Conservation (phyloP, 78 protist genomes). For the Acrasis kona region DNA sequence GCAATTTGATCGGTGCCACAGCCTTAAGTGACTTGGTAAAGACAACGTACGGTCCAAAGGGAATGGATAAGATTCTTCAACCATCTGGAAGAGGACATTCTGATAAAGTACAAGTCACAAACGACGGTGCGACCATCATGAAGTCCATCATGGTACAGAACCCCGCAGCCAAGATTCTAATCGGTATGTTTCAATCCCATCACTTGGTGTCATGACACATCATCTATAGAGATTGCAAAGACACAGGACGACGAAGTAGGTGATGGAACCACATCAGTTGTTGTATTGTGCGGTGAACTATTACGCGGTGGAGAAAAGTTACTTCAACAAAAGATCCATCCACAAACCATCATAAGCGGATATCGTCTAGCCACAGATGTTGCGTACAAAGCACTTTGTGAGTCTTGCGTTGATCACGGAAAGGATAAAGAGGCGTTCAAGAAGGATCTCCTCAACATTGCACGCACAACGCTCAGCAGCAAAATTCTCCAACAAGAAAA, state of each 20-base stretch:
- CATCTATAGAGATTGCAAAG: constrained; percentile 66
- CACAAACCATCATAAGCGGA: constrained; percentile 90
- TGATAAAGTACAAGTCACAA: constrained; percentile 59
- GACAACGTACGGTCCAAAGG: constrained; percentile 99
- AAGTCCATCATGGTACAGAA: constrained; percentile 80
- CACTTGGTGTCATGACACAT: neutral
- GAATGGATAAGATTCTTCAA: constrained; percentile 98
- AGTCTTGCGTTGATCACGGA: constrained; percentile 40
- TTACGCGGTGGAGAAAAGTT: constrained; percentile 95
- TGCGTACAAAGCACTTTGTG: constrained; percentile 70
- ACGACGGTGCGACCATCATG: constrained; percentile 99
- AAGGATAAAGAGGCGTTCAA: constrained; percentile 49
- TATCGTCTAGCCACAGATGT: constrained; percentile 65
- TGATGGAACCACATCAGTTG: constrained; percentile 97
- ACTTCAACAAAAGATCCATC: constrained; percentile 77
- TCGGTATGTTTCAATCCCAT: constrained; percentile 23
- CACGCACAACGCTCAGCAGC: constrained; percentile 91
- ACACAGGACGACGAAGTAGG: constrained; percentile 98
- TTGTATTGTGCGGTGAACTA: constrained; percentile 95
- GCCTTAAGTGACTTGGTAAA: constrained; percentile 96
- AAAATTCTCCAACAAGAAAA: constrained; percentile 64
- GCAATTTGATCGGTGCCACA: too few relatives aligned
- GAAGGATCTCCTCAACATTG: constrained; percentile 84
- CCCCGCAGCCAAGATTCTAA: constrained; percentile 92
- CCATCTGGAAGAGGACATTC: constrained; percentile 18